Conservation (phyloP, 1,284 basidiomycete species). For the Tylopilus sp. region DNA sequence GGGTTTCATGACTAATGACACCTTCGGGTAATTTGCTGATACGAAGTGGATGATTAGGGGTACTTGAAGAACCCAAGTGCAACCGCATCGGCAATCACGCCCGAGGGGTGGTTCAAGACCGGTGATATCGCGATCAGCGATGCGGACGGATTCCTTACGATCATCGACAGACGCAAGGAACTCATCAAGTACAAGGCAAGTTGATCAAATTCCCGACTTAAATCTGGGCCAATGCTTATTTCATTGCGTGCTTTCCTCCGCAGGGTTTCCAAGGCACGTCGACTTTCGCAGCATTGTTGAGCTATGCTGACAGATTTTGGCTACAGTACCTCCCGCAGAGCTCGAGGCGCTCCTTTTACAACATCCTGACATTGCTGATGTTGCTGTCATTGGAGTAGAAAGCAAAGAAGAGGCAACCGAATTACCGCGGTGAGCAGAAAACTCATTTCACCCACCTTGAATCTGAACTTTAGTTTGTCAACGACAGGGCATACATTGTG, state of each 20-base stretch:
- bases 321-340: slow-evolving; percentile 83
- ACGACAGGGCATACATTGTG: slow-evolving; percentile 77
- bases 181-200: slow-evolving; percentile 85
- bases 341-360: slow-evolving; percentile 80
- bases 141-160: slow-evolving; percentile 70
- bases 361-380: slow-evolving; percentile 78
- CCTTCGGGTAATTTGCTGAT: not conserved
- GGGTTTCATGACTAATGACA: not conserved
- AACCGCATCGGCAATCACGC: slow-evolving; percentile 73
- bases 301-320: not conserved
- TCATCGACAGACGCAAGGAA: slow-evolving; percentile 83
- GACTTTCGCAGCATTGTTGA: slow-evolving; percentile 29
- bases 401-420: slow-evolving; percentile 76
- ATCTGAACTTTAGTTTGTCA: not conserved
- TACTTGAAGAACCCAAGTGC: slow-evolving; percentile 78
- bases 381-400: slow-evolving; percentile 79
- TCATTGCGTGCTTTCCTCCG: not conserved
- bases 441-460: not conserved
- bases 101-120: slow-evolving; percentile 87
- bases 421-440: slow-evolving; percentile 67
- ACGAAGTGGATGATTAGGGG: slow-evolving; percentile 50
- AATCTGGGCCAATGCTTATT: not conserved
- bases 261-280: slow-evolving; percentile 72
- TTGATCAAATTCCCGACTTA: not conserved
- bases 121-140: slow-evolving; percentile 80